A percentile compares a stretch with the other conserved stretches of the same genome.
These are phyloP conservation scores for Brassica balearica DNA, from an alignment of 441 rosid species.

Conservation along the genomic window DNA sequence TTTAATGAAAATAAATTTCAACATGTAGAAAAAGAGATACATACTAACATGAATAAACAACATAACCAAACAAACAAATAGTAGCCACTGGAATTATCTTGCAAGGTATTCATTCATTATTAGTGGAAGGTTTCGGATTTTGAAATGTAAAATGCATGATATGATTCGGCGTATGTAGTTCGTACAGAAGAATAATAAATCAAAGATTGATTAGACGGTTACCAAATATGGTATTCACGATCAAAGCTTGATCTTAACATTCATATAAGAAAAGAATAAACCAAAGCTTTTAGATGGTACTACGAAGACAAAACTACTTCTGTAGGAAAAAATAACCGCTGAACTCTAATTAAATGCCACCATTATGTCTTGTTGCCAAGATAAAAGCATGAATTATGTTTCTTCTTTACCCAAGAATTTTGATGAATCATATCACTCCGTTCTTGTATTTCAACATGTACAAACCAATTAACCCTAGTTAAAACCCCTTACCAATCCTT, in stretches of 20 bases:
- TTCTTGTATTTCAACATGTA: background rate
- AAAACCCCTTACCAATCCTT: background rate
- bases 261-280: background rate
- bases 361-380: slow-evolving; percentile 13
- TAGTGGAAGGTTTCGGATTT: background rate
- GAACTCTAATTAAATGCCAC: slow-evolving; percentile 15
- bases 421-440: background rate
- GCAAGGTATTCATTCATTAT: background rate
- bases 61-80: background rate
- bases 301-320: slow-evolving; percentile 42
- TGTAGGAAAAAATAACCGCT: slow-evolving; percentile 40
- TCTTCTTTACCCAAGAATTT: slow-evolving; percentile 1
- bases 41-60: background rate
- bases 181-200: slow-evolving; percentile 56
- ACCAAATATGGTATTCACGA: background rate
- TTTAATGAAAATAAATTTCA: background rate
- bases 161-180: slow-evolving; percentile 45
- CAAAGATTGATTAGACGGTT: slow-evolving; percentile 41
- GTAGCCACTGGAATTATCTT: background rate
- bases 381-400: background rate
- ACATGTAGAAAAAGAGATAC: background rate
- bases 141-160: slow-evolving; percentile 33
- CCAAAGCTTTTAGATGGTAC: slow-evolving; percentile 23
- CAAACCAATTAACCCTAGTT: background rate
- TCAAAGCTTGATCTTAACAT: background rate